These are phyloP conservation scores for Ophiostoma triangulosporum DNA, from an alignment of 2,329 filamentous ascomycete genomes.

Conservation along the genomic window DNA sequence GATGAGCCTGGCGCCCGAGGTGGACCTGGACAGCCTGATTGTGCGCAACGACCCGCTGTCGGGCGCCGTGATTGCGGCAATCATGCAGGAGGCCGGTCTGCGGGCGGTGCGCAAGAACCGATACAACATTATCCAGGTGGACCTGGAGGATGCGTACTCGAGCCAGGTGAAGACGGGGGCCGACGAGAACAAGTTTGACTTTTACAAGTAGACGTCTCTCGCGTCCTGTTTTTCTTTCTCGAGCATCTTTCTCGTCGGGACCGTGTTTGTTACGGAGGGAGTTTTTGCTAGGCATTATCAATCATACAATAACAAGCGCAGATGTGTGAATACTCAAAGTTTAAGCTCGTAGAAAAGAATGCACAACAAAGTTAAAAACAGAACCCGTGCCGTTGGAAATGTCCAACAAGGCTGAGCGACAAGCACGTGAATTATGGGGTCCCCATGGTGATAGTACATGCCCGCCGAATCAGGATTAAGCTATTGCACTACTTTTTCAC, in stretches of 20 bases:
- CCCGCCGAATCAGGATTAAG: constrained; percentile 6
- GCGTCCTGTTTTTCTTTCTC: background rate
- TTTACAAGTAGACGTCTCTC: constrained; percentile 62
- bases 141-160: constrained; percentile 93
- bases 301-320: too few relatives aligned
- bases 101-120: constrained; percentile 92
- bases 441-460: background rate
- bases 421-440: background rate
- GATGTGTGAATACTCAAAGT: too few relatives aligned
- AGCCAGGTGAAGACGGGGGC: constrained; percentile 77
- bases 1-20: constrained; percentile 95
- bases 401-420: background rate
- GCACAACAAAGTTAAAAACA: too few relatives aligned
- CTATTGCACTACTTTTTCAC: constrained; percentile 4
- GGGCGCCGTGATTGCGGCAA: constrained; percentile 90
- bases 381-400: too few relatives aligned
- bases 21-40: constrained; percentile 90
- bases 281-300: background rate
- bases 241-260: background rate
- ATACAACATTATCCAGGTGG: constrained; percentile 97
- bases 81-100: constrained; percentile 97
- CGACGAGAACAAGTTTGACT: constrained; percentile 70
- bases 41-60: constrained; percentile 92
- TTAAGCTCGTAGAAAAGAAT: too few relatives aligned
- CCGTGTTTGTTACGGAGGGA: background rate